phyloP scores from a whole-genome alignment of 345 rosid genomes.

The Euphorbia lathyris region DNA sequence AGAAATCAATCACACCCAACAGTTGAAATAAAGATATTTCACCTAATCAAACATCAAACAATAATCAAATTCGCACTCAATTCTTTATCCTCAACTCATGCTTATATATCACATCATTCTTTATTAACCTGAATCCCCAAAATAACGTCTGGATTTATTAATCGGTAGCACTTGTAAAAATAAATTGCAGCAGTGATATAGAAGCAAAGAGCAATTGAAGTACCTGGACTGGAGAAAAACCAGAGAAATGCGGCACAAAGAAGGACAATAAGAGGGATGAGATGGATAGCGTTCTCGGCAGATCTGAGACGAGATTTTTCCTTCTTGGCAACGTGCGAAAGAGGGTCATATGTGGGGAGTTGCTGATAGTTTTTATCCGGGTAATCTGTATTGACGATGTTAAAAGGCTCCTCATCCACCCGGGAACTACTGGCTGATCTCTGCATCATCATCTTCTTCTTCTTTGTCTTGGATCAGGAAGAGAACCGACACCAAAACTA shows the following conservation, averaged over 20 bases:
- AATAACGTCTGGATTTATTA: background rate
- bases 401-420: constrained; percentile 39
- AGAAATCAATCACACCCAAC: no score
- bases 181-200: background rate
- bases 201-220: background rate
- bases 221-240: constrained; percentile 68
- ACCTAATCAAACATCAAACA: background rate
- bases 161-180: background rate
- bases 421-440: constrained; percentile 53
- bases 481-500: no score
- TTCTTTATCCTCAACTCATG: background rate
- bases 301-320: constrained; percentile 56
- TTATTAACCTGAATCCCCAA: background rate
- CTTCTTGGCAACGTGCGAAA: constrained; percentile 56
- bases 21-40: no score
- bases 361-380: constrained; percentile 24
- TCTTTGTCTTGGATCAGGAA: no score
- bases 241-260: constrained; percentile 68
- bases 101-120: background rate
- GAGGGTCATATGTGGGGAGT: constrained; percentile 65
- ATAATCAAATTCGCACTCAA: background rate
- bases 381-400: constrained; percentile 19
- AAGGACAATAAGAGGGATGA: constrained; percentile 62
- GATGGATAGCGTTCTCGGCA: constrained; percentile 73
- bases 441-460: constrained; percentile 43